Evolutionary conservation across 1,284 basidiomycete species (phyloP).

Genomic region (Microbotryomycetes sp.): DNA sequence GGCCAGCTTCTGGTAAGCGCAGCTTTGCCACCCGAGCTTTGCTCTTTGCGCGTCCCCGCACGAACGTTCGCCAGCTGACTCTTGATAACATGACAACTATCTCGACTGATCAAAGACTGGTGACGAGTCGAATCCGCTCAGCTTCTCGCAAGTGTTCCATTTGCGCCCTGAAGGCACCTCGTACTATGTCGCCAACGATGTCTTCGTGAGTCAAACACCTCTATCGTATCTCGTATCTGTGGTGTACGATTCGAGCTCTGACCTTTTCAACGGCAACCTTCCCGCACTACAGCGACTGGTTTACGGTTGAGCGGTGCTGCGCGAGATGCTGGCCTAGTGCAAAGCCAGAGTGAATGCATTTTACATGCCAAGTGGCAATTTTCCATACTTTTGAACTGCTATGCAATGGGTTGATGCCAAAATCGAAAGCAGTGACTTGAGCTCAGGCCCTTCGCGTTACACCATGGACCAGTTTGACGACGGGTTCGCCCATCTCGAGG

Average conservation of each 20-base stretch:
- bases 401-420: too few species aligned
- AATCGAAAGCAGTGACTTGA: too few species aligned
- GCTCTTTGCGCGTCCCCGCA: background rate
- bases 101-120: constrained; percentile 56
- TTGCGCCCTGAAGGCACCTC: constrained; percentile 66
- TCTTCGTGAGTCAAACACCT: constrained; percentile 48
- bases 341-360: too few species aligned
- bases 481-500: constrained; percentile 27
- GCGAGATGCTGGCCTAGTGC: background rate
- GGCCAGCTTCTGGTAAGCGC: constrained; percentile 64
- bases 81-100: background rate
- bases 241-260: background rate
- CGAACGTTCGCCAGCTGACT: background rate
- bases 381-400: too few species aligned
- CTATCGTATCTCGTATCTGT: background rate
- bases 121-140: constrained; percentile 65
- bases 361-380: too few species aligned
- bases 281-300: constrained; percentile 11
- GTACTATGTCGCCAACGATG: constrained; percentile 59
- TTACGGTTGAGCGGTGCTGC: background rate
- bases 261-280: too few species aligned
- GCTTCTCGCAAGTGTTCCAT: constrained; percentile 87
- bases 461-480: background rate
- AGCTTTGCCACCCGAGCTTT: background rate
- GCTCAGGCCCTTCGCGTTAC: background rate